phyloP scores from a whole-genome alignment of 768 basidiomycete genomes.

The Serendipita vermifera region DNA sequence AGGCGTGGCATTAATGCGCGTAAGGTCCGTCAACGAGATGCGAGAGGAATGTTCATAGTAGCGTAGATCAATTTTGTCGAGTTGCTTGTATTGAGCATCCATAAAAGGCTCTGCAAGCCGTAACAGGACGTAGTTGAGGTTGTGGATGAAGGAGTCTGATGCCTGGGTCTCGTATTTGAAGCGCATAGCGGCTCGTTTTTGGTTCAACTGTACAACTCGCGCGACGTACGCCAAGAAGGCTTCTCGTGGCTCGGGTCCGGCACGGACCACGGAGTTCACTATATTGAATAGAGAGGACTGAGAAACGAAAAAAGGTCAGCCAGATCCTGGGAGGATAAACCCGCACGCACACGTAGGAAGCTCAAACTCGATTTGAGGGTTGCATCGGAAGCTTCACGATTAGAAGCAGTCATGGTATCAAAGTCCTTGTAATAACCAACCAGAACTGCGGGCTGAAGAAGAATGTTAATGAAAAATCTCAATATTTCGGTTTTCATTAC shows the following conservation, averaged over 20 bases:
- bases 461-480: slow-evolving; percentile 10
- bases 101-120: slow-evolving; percentile 90
- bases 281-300: slow-evolving; percentile 67
- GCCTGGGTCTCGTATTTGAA: slow-evolving; percentile 79
- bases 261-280: slow-evolving; percentile 77
- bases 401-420: slow-evolving; percentile 54
- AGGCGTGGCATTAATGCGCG: slow-evolving; percentile 82
- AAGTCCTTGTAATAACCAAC: slow-evolving; percentile 77
- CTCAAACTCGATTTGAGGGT: slow-evolving; percentile 80
- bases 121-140: slow-evolving; percentile 68
- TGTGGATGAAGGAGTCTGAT: slow-evolving; percentile 86
- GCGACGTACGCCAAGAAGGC: slow-evolving; percentile 75
- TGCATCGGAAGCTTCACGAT: slow-evolving; percentile 70
- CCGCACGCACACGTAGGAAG: slow-evolving; percentile 53
- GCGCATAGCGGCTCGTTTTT: slow-evolving; percentile 83
- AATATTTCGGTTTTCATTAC: no score
- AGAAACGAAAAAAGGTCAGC: slow-evolving; percentile 16
- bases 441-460: slow-evolving; percentile 54
- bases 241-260: slow-evolving; percentile 65
- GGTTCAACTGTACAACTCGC: slow-evolving; percentile 58
- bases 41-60: slow-evolving; percentile 64
- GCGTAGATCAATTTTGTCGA: slow-evolving; percentile 78
- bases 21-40: slow-evolving; percentile 75
- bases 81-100: slow-evolving; percentile 70
- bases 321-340: not conserved